Evolutionary conservation across 2,329 filamentous ascomycete species (phyloP), one percentile per base, ranked within the genome.

Genomic region (Microsporum audouinii): DNA sequence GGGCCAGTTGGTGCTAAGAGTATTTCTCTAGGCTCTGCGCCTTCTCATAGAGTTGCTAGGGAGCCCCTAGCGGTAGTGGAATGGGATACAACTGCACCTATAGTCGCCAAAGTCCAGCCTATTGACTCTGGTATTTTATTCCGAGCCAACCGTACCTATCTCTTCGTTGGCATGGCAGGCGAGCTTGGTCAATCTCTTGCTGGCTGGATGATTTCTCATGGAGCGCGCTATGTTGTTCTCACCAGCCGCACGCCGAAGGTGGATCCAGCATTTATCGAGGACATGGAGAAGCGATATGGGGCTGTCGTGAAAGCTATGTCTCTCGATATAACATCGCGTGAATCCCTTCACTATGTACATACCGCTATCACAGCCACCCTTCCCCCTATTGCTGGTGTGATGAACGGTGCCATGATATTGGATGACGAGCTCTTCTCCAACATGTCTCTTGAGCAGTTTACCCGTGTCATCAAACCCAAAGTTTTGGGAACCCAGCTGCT

Each of bases 391-490:
- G 68, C 56, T 0, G 70, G 70, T 38, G 66, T 71, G 2, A 61
- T 58, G 3, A 68, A 71, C 17, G 70, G 62, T 27, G 74, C 75
- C 1, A 72, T 76, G 69, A 71, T 77, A 8, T 65, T 77, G 1
- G 60, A 65, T 0, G 76, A 77, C 49, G 64, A 62, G 5, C 57
- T 69, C 1, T 75, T 78, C 43, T 57, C 60, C 8, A 65, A 75
- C 14, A 68, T 74, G 58, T 62, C 69, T 4, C 66, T 66, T 8
- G 70, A 75, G 0, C 64, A 70, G 3, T 65, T 76, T 23, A 61
- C 68, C 1, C 65, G 66, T 1, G 68, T 70, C 0, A 62, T 74
- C 0, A 62, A 64, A 0, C 77, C 77, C 6, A 79, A 78, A 65
- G 72, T 78, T 1, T 63, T 72, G 3, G 77, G 77, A 1, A 71